Evolutionary conservation across 345 rosid species (phyloP).

Genomic region (Camelina hispida): DNA sequence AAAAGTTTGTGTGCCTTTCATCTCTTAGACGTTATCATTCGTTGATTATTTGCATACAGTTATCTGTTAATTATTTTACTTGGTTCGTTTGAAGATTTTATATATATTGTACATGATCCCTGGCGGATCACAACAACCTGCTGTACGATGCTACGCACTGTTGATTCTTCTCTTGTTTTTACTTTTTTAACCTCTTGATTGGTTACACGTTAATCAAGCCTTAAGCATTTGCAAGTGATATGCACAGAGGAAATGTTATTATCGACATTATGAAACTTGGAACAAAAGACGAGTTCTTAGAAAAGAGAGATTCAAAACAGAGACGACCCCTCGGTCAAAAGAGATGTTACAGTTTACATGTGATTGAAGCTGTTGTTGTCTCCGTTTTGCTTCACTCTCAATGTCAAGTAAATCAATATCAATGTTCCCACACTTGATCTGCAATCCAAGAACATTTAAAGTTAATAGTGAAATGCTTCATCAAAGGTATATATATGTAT

Average conservation of each 20-base stretch:
- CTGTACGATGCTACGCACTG: neutral
- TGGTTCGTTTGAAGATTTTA: neutral
- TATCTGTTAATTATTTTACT: neutral
- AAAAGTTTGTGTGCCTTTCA: too few relatives aligned
- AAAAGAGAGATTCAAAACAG: conserved; percentile 28
- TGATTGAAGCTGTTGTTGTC: conserved; percentile 57
- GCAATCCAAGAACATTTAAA: conserved; percentile 30
- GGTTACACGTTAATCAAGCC: conserved; percentile 1
- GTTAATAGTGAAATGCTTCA: neutral
- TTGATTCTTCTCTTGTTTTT: neutral
- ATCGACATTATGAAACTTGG: conserved; percentile 39
- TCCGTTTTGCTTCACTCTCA: conserved; percentile 70
- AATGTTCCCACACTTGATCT: conserved; percentile 93
- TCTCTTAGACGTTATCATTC: too few relatives aligned
- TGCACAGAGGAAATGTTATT: conserved; percentile 29
- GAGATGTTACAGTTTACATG: conserved; percentile 42
- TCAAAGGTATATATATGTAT: neutral
- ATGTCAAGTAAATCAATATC: conserved; percentile 81
- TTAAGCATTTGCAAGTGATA: conserved; percentile 26
- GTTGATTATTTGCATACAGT: too few relatives aligned
- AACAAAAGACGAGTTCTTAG: conserved; percentile 29
- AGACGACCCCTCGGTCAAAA: conserved; percentile 1
- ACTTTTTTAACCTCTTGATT: neutral
- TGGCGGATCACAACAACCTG: neutral
- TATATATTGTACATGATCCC: neutral